Base-by-base conservation (phyloP, 345 rosid species). In the Triadica sebifera region DNA sequence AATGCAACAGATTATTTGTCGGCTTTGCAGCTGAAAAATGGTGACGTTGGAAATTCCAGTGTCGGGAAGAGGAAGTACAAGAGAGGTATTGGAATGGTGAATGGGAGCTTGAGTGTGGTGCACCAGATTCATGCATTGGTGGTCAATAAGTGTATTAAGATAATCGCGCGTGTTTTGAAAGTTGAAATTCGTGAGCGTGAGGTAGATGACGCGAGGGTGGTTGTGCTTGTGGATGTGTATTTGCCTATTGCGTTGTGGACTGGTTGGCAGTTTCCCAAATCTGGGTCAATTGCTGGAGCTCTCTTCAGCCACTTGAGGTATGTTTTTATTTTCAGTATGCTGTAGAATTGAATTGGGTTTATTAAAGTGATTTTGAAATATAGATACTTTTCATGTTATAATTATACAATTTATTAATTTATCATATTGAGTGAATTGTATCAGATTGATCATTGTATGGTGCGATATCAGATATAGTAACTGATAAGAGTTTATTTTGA, bases 221-320 rank as follows among this genome's bases (percentile, higher is more conserved):
- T 87, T 38, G 89, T 90, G 64, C 81, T 95, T 58, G 93, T 91
- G 17, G 99, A 95, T 76, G 91, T 91, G 13, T 89, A 81, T 70
- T 67, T 95, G 66, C 97, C 91, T 22, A n/a, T 87, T 69, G 88
- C 81, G 15, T 46, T 89, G 74, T 91, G 93, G 96, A 75, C 88
- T 8, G 96, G 93, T 6, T 89, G 96, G 97, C 99, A 93, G 82
- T 91, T 95, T 73, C 94, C 98, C 0, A 86, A 78, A 74, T 87
- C 76, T 0, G 81, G 83, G 7, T 68, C 93, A 16, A 58, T 86
- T 58, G 98, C 96, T 52, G 90, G 86, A 66, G 74, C 91, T 16
- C 78, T 95, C 62, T 88, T 90, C 77, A 82, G 87, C 76, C 99
- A 95, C 77, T 69, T 95, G 78, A 91, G 99, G 99, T 92, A 41